Conservation (phyloP, 306 rosid genomes). For the Parietaria judaica region DNA sequence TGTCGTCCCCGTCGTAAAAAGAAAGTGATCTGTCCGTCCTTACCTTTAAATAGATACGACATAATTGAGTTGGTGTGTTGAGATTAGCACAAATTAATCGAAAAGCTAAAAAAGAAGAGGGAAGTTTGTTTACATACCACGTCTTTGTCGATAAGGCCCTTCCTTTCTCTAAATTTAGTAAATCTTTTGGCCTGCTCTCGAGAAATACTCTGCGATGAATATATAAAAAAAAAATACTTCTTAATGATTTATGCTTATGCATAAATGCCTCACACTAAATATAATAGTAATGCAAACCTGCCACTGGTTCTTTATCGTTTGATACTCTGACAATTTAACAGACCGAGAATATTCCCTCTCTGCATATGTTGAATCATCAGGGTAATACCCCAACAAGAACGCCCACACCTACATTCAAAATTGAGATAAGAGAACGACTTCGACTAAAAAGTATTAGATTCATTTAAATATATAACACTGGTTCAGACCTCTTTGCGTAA, state of each 20-base stretch:
- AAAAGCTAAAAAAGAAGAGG: conserved; percentile 8
- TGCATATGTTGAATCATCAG: conserved; percentile 84
- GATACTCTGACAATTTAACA: conserved; percentile 66
- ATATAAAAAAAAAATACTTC: not conserved
- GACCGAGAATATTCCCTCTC: conserved; percentile 77
- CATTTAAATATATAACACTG: conserved; percentile 5
- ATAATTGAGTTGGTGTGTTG: conserved; percentile 13
- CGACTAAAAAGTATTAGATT: conserved; percentile 10
- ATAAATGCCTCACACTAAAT: too few species aligned
- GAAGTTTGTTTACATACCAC: conserved; percentile 52
- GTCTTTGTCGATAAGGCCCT: conserved; percentile 94
- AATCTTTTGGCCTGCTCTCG: conserved; percentile 79
- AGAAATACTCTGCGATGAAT: conserved; percentile 61
- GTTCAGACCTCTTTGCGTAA: conserved; percentile 68
- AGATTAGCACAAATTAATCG: conserved; percentile 14
- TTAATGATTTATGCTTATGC: too few species aligned
- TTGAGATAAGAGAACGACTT: conserved; percentile 16
- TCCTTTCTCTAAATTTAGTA: conserved; percentile 95
- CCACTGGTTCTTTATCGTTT: conserved; percentile 88
- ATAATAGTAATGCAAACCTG: conserved; percentile 51
- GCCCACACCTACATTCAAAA: conserved; percentile 65
- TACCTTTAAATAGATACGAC: conserved; percentile 48
- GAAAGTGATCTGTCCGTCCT: conserved; percentile 76
- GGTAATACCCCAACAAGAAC: conserved; percentile 73
- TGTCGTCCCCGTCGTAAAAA: conserved; percentile 94